Evolutionary conservation across 73 alveolate species (phyloP), one percentile per base, ranked within the genome.

Genomic region (Halteria grandinella): DNA sequence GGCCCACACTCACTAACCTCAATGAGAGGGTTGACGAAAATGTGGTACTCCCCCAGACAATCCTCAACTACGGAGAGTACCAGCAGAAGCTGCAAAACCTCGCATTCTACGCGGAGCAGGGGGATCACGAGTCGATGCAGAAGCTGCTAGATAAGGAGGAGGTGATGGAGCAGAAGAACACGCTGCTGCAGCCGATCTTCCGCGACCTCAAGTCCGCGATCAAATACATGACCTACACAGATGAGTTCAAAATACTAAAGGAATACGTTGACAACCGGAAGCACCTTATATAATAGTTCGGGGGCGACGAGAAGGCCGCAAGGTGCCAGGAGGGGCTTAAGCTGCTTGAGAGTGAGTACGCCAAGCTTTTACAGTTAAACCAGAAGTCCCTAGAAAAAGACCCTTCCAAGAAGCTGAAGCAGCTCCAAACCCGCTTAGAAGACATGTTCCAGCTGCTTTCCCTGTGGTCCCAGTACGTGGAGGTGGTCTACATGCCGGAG

Each of bases 401-500:
- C 20, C 89, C 89, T 5, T 25, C 71, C 6, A 18, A 44, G 63
- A 62, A 18, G 40, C 40, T 77, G 3, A 49, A 62, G 49, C 48
- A 52, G 14, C n/a, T 77, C n/a, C 44, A 77, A 33, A 62, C 41
- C 25, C 62, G 69, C 44, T 20, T 77, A 28, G 66, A 72, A 23
- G 71, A 72, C 25, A 21, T 77, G 39, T 63, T 77, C 75, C 34
- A 63, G 12, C 77, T 77, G 2, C 15, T 77, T 0, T 31, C 24
- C 28, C 58, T 47, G 15, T 77, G 89, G 89, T 17, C 73, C 23
- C 31, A 77, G 32, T 77, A 77, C 52, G 75, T 52, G 17, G 82
- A 77, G 1, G 36, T 77, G 21, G 63, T 77, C 51, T 77, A 77
- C 64, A 37, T 48, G 64, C 82, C 89, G 1, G 89, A 77, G 62